Percentiles rank a stretch among this genome's conserved stretches.
phyloP scores from a whole-genome alignment of 2,329 filamentous ascomycete genomes.

The Alternaria atra region DNA sequence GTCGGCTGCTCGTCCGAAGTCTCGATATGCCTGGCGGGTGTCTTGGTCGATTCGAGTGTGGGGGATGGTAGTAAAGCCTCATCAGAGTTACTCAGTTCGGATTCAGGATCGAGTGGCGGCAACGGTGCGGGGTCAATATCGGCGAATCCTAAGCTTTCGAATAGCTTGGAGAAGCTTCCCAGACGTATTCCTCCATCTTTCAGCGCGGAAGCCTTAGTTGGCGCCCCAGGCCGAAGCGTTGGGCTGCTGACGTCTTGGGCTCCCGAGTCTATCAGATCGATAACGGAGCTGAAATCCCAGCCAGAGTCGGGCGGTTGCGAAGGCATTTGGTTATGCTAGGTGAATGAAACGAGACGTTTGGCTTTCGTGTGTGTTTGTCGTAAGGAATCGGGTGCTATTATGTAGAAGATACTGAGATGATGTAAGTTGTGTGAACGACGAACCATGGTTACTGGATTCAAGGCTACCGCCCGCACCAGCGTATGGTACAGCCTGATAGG shows the following conservation, averaged over 20 bases:
- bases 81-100: conserved; percentile 54
- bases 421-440: conserved; percentile 22
- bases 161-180: conserved; percentile 60
- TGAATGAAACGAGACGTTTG: background rate
- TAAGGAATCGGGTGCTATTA: conserved; percentile 23
- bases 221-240: conserved; percentile 20
- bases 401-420: conserved; percentile 20
- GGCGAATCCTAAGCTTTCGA: conserved; percentile 53
- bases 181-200: conserved; percentile 39
- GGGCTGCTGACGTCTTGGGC: conserved; percentile 33
- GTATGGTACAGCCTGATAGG: background rate
- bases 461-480: background rate
- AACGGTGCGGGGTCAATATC: conserved; percentile 27
- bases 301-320: conserved; percentile 47
- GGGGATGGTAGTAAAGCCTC: conserved; percentile 48
- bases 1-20: conserved; percentile 3
- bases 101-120: conserved; percentile 34
- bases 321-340: conserved; percentile 36
- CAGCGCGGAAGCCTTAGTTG: conserved; percentile 9
- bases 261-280: conserved; percentile 52
- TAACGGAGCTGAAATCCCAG: conserved; percentile 59
- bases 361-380: conserved; percentile 4
- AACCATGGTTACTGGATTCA: background rate
- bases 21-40: conserved; percentile 1
- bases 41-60: conserved; percentile 3